These are phyloP conservation scores for Fusarium foetens DNA, from an alignment of 2,329 filamentous ascomycete genomes.

Conservation along the genomic window DNA sequence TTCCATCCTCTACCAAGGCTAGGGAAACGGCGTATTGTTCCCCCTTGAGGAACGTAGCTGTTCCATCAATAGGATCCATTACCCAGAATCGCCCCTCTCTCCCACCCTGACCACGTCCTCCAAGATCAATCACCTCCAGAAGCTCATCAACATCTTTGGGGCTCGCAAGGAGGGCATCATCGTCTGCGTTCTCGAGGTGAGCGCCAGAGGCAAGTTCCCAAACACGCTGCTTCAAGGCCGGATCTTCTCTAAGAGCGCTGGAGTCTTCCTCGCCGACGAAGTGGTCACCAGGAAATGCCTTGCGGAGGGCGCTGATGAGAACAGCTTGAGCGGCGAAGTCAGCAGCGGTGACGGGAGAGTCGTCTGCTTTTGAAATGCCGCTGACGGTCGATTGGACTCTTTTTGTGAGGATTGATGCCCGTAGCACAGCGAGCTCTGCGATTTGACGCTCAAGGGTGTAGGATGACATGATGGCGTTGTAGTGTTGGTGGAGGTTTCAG, in stretches of 20 bases:
- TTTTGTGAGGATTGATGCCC: constrained; percentile 68
- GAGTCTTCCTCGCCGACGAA: constrained; percentile 72
- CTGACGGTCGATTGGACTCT: constrained; percentile 54
- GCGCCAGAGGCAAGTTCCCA: constrained; percentile 60
- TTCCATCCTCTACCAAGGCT: constrained; percentile 66
- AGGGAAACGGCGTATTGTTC: constrained; percentile 72
- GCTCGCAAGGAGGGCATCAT: constrained; percentile 45
- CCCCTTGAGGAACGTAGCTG: constrained; percentile 68
- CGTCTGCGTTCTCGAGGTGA: constrained; percentile 16
- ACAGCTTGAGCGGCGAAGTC: constrained; percentile 73
- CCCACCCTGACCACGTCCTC: constrained; percentile 55
- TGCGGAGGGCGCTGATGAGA: constrained; percentile 66
- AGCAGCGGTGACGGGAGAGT: constrained; percentile 70
- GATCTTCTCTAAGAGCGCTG: constrained; percentile 60
- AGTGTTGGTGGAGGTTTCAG: neutral
- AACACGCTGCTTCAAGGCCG: constrained; percentile 60
- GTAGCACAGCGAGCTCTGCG: constrained; percentile 60
- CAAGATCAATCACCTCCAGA: constrained; percentile 70
- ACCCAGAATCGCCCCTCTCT: constrained; percentile 63
- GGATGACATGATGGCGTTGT: constrained; percentile 31
- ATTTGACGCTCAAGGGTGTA: constrained; percentile 47
- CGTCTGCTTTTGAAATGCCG: constrained; percentile 66
- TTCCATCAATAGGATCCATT: constrained; percentile 73
- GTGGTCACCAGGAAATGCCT: constrained; percentile 63
- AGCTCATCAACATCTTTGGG: constrained; percentile 63